Percentiles rank a stretch among this genome's conserved stretches.
phyloP scores from a whole-genome alignment of 768 basidiomycete species.

The Gyrodon lividus region DNA sequence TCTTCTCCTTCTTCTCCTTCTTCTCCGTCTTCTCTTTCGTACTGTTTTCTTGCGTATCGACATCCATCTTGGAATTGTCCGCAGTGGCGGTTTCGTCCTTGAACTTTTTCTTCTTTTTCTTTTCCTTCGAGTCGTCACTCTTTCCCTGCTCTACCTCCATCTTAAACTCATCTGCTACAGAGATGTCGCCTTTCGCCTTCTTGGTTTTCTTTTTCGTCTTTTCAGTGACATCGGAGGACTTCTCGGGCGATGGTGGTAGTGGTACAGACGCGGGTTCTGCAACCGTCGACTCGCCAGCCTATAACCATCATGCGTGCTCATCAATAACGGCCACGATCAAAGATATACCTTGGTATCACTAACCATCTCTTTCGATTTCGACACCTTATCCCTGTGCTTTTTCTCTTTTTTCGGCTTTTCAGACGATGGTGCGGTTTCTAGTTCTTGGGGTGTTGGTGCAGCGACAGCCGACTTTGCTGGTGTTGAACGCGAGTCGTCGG shows the following conservation, averaged over 20 bases:
- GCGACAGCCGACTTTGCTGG: background rate
- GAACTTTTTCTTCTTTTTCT: constrained; percentile 21
- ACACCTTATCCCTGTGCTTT: constrained; percentile 19
- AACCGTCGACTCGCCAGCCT: constrained; percentile 2
- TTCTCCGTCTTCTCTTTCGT: constrained; percentile 9
- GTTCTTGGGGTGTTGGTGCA: background rate
- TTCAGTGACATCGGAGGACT: background rate
- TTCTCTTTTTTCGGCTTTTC: constrained; percentile 19
- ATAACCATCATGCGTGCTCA: constrained; percentile 4
- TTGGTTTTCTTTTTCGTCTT: constrained; percentile 15
- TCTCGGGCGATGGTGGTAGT: background rate
- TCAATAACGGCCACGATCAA: constrained; percentile 1
- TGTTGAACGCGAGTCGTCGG: constrained; percentile 6
- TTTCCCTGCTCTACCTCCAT: background rate
- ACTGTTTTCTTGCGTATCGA: background rate
- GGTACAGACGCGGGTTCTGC: background rate
- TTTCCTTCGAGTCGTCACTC: constrained; percentile 7
- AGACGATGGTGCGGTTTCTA: background rate
- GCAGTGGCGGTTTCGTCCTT: constrained; percentile 8
- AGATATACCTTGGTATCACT: constrained; percentile 12
- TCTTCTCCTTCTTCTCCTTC: constrained; percentile 1
- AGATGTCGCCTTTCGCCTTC: background rate
- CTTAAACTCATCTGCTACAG: background rate
- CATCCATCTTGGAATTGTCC: background rate
- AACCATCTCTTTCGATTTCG: constrained; percentile 6